Evolutionary conservation across 306 rosid genomes (phyloP), one percentile per base, ranked within the genome.

Genomic region (Quercus suber): DNA sequence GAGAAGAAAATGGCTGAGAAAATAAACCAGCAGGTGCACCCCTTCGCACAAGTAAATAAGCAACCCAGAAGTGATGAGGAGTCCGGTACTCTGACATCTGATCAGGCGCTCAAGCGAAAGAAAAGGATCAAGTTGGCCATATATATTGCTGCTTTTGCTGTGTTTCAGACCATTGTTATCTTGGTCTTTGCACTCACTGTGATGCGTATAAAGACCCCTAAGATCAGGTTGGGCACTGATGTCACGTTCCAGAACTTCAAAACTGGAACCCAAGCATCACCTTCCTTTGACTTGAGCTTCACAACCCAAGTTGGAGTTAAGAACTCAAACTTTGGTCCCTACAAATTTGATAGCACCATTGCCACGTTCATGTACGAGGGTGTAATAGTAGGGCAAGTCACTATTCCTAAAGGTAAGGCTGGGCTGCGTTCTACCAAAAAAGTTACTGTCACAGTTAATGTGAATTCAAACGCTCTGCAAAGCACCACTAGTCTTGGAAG

Each of bases 311-410:
- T 78, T 0, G 25, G 51, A 7, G 53, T 78, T 1, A 70, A 71
- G 76, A 76, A 65, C 80, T 0, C 80, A 65, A 76, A 78, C 55
- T 78, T 35, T 56, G 81, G 71, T 37, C 71, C 70, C 25, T 70
- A 43, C 30, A 70, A 78, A 20, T 70, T 56, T 43, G 76, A 70
- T 10, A 51, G 57, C 30, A 18, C 59, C 6, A 58, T 17, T 23
- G 76, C 25, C 30, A 70, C 17, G 6, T 70, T 70, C 31, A 1
- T 45, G 23, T 58, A 78, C 70, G 21, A 70, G 28, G 71, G 76
- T 5, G 12, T 13, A 3, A 56, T 33, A 3, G 6, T 70, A 17
- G 71, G 76, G 19, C 9, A 19, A 45, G 33, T 70, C 30, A 27
- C 3, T 43, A 33, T 78, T 25, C 69, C 75, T 17, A 78, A 33